Base-by-base conservation (phyloP, 441 rosid genomes). In the Syzygium syzygioides region DNA sequence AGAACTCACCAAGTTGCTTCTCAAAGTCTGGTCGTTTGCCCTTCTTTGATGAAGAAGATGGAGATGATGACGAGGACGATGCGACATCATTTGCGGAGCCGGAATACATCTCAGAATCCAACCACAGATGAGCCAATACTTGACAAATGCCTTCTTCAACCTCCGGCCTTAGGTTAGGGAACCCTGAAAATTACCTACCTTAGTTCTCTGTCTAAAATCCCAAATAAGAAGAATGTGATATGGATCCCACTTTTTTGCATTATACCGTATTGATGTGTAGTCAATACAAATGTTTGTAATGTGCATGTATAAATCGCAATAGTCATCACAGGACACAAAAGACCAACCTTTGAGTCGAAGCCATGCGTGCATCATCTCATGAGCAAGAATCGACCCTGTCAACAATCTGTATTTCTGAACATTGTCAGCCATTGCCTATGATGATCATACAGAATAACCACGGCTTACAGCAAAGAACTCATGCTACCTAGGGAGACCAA, bases 71-170 rank as follows among this genome's bases (percentile, higher is more conserved):
- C 0, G 88, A 86, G 7, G 88, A 62, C 2, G 86, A 85, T 0
- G 64, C 41, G 6, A 34, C 79, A 1, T 41, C 56, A 25, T 32
- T 86, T 3, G 48, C 45, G 14, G 55, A 62, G 32, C 41, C 17
- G 52, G 88, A 59, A 53, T 86, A 85, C 30, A 89, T 87, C 86
- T 89, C 90, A 2, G 66, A 76, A 52, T 86, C 80, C 79, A 89
- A 57, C 90, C 90, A 89, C 88, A 86, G 32, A 41, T 30, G 88
- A 30, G 86, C 90, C 45, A 89, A 26, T 50, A 86, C 90, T 80
- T 89, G 90, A 54, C 90, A 89, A 48, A 89, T 89, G 13, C 90
- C 90, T 86, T 89, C 90, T 86, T 89, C 90, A 34, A 89, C 86
- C 50, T 57, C 88, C 5, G 56, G 86, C 18, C 86, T 80, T 34